Percentiles rank a stretch among this genome's conserved stretches.
Conservation (phyloP, 495 filamentous ascomycete genomes). For the Physcia stellaris region DNA sequence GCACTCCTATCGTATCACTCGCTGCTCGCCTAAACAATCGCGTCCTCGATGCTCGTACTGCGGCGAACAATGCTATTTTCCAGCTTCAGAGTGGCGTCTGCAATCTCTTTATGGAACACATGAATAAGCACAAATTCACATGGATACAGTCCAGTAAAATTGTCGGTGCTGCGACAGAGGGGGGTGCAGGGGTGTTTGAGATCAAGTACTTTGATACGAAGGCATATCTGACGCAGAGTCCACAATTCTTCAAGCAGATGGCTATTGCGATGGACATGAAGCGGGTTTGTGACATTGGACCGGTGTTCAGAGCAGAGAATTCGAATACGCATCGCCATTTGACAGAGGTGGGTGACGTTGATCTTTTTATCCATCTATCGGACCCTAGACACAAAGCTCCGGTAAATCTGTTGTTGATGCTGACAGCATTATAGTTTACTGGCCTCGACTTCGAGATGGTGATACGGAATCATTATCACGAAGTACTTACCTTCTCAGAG, state of each 20-base stretch:
- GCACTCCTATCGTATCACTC: conserved; percentile 51
- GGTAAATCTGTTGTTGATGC: not conserved
- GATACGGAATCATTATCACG: conserved; percentile 76
- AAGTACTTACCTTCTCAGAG: conserved; percentile 71
- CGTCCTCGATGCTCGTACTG: conserved; percentile 78
- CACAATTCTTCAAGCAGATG: conserved; percentile 95
- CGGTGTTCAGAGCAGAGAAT: conserved; percentile 94
- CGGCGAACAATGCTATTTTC: conserved; percentile 76
- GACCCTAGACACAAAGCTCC: not conserved
- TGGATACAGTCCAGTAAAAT: conserved; percentile 85
- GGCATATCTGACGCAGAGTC: conserved; percentile 82
- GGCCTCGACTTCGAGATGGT: conserved; percentile 98
- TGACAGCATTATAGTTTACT: conserved; percentile 43
- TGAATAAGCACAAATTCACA: conserved; percentile 60
- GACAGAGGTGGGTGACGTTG: conserved; percentile 49
- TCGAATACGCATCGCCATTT: conserved; percentile 92
- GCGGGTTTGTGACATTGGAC: conserved; percentile 77
- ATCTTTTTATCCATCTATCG: not conserved
- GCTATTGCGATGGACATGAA: conserved; percentile 86
- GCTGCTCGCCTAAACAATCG: conserved; percentile 78
- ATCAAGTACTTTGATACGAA: conserved; percentile 80
- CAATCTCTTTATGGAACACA: conserved; percentile 66
- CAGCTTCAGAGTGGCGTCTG: conserved; percentile 71
- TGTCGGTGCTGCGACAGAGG: conserved; percentile 82
- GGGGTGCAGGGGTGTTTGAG: conserved; percentile 86